A percentile compares a stretch with the other conserved stretches of the same genome.
Conservation (phyloP, 2,329 filamentous ascomycete species). For the Pleomassaria siparia region DNA sequence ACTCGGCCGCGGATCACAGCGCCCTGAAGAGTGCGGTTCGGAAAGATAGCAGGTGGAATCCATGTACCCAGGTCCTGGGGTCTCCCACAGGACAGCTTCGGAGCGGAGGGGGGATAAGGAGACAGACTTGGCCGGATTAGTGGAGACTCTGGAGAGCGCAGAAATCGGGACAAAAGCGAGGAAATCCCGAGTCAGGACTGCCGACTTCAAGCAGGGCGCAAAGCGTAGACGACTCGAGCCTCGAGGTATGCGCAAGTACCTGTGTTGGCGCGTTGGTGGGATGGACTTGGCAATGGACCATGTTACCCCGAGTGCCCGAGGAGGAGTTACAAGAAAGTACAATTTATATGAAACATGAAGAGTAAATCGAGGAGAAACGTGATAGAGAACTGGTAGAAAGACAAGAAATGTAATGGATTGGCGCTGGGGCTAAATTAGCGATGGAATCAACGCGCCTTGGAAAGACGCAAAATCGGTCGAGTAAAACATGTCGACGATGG, state of each 20-base stretch:
- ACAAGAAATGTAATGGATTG: too few relatives aligned
- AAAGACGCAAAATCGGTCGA: too few relatives aligned
- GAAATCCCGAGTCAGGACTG: too few relatives aligned
- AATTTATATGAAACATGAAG: not conserved
- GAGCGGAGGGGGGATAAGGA: not conserved
- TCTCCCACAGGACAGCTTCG: not conserved
- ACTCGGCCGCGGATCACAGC: not conserved
- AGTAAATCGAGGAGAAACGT: too few relatives aligned
- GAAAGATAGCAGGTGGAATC: not conserved
- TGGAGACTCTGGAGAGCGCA: too few relatives aligned
- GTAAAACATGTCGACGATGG: too few relatives aligned
- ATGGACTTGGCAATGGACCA: not conserved
- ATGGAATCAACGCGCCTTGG: too few relatives aligned
- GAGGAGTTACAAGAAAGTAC: not conserved
- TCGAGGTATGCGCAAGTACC: not conserved
- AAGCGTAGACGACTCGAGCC: not conserved
- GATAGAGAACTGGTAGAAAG: too few relatives aligned
- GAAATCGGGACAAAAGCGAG: not conserved
- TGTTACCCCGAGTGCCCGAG: not conserved
- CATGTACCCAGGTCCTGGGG: not conserved
- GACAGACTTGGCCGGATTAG: not conserved
- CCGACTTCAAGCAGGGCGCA: not conserved
- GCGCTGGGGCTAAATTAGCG: too few relatives aligned
- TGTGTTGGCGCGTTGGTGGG: not conserved
- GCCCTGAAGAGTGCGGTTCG: not conserved